Evolutionary conservation across 257 asterid genomes (phyloP).

Genomic region (Handroanthus guayacan): DNA sequence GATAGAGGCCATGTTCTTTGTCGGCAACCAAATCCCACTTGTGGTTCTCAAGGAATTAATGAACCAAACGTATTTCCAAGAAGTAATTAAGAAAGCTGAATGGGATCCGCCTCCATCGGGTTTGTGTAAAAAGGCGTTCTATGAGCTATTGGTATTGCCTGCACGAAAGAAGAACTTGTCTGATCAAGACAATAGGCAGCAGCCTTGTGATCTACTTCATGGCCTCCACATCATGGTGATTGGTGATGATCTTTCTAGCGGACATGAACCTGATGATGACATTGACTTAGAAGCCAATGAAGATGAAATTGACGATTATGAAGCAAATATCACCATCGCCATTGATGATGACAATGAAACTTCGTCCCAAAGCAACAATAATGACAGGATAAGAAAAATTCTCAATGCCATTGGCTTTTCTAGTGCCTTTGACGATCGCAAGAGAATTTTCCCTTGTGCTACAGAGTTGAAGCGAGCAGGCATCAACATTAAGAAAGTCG

Average conservation of each 20-base stretch:
- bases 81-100: not conserved
- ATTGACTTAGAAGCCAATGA: slow-evolving; percentile 30
- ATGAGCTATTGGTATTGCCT: slow-evolving; percentile 10
- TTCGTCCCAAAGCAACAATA: not conserved
- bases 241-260: not conserved
- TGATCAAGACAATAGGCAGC: not conserved
- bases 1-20: slow-evolving; percentile 33
- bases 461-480: slow-evolving; percentile 23
- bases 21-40: slow-evolving; percentile 32
- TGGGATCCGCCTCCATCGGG: not conserved
- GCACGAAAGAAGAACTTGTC: not conserved
- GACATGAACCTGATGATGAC: not conserved
- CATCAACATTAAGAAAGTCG: slow-evolving; percentile 11
- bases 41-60: slow-evolving; percentile 28
- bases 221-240: slow-evolving; percentile 33
- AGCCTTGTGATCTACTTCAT: slow-evolving; percentile 39
- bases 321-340: not conserved
- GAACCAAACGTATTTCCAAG: slow-evolving; percentile 14
- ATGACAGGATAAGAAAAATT: not conserved
- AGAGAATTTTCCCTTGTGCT: slow-evolving; percentile 5
- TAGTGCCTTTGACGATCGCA: not conserved
- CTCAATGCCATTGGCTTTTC: not conserved
- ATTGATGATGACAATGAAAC: not conserved
- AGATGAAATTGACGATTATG: not conserved
- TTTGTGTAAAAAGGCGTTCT: slow-evolving; percentile 11